A percentile compares a stretch with the other conserved stretches of the same genome.
Evolutionary conservation across 257 asterid genomes (phyloP).

Genomic region (Parsonsia alboflavescens): DNA sequence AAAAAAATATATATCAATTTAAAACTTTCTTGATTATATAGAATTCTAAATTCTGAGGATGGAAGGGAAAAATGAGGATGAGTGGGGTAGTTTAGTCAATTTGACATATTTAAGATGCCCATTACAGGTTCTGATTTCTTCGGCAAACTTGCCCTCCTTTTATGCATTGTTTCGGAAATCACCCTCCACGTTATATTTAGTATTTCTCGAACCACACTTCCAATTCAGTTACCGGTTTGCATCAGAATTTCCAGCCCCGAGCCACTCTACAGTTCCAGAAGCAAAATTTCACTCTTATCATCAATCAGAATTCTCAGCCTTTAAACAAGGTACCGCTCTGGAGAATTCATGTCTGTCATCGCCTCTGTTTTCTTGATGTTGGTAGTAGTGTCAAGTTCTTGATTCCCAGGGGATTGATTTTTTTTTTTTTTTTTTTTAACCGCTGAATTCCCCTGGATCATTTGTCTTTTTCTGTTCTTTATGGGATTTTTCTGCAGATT

Average conservation of each 20-base stretch:
- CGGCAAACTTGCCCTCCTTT: slow-evolving; percentile 1
- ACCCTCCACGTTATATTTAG: background rate
- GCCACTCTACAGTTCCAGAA: slow-evolving; percentile 3
- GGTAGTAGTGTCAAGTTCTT: slow-evolving; percentile 7
- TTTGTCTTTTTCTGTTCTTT: slow-evolving; percentile 8
- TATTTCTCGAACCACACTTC: slow-evolving; percentile 9
- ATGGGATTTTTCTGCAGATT: background rate
- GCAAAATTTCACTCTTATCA: background rate
- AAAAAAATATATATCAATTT: no score
- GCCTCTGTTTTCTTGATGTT: background rate
- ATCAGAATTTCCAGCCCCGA: slow-evolving; percentile 4
- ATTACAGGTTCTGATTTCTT: background rate
- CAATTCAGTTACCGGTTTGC: slow-evolving; percentile 5
- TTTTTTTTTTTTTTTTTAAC: background rate
- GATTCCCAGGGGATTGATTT: background rate
- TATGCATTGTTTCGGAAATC: background rate
- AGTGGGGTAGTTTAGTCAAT: slow-evolving; percentile 14
- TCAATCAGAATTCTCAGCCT: slow-evolving; percentile 4
- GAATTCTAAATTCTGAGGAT: no score
- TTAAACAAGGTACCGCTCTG: slow-evolving; percentile 10
- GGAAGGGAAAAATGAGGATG: no score
- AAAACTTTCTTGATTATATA: no score
- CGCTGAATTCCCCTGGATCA: slow-evolving; percentile 26
- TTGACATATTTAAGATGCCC: background rate
- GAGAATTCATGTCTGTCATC: background rate